Percentiles rank a stretch among this genome's conserved stretches.
phyloP scores from a whole-genome alignment of 2,329 filamentous ascomycete genomes.

The Fusarium napiforme region DNA sequence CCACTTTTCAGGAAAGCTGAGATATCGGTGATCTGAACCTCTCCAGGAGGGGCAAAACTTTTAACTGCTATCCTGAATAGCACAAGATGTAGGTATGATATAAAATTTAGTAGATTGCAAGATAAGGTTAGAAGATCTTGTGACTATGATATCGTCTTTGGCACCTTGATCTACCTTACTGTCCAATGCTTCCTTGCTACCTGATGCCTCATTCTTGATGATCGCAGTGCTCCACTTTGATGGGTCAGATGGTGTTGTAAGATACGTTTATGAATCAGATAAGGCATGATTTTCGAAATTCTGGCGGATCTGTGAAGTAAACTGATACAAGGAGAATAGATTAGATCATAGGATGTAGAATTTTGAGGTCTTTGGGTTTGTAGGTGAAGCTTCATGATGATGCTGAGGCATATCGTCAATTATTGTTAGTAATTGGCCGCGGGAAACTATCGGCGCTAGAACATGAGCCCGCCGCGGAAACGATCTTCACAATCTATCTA shows the following conservation, averaged over 20 bases:
- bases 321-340: no score
- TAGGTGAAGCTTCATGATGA: background rate
- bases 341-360: no score
- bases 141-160: background rate
- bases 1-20: background rate
- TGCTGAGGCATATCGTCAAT: background rate
- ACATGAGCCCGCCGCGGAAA: conserved; percentile 2
- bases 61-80: background rate
- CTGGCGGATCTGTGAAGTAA: background rate
- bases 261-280: background rate
- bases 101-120: background rate
- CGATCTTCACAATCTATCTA: background rate
- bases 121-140: no score
- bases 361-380: background rate
- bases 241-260: background rate
- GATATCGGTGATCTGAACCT: background rate
- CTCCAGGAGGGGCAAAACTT: background rate
- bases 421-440: conserved; percentile 8
- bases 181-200: background rate
- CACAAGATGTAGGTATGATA: background rate
- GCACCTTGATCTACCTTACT: background rate
- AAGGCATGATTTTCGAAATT: background rate
- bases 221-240: background rate
- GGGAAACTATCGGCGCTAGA: conserved; percentile 7
- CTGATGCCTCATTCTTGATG: background rate